phyloP scores from a whole-genome alignment of 2,329 filamentous ascomycete genomes.

The Fusarium burgessii region DNA sequence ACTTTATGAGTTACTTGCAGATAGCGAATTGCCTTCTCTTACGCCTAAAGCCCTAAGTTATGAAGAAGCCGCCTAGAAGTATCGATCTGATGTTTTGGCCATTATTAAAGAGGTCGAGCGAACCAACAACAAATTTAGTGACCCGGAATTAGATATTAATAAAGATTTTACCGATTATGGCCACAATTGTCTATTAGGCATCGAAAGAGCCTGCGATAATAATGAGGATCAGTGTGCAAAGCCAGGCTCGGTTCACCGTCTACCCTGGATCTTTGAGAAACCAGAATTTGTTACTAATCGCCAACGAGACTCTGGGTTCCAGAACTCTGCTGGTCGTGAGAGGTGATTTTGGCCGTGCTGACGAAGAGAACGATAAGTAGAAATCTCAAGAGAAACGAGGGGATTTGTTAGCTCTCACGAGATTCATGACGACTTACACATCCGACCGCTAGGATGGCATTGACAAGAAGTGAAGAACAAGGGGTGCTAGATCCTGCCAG shows the following conservation, averaged over 20 bases:
- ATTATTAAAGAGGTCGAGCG: slow-evolving; percentile 74
- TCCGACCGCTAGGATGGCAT: no score
- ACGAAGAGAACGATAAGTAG: no score
- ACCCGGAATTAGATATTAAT: slow-evolving; percentile 68
- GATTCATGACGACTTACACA: no score
- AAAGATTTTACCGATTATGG: not conserved
- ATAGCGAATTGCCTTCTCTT: not conserved
- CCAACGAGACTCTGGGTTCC: no score
- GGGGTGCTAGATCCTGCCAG: no score
- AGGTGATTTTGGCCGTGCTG: no score
- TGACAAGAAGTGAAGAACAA: no score
- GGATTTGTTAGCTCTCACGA: no score
- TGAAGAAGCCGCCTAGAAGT: slow-evolving; percentile 72
- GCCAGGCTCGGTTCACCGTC: slow-evolving; percentile 57
- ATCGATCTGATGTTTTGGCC: slow-evolving; percentile 69
- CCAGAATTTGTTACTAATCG: slow-evolving; percentile 74
- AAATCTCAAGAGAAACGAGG: no score
- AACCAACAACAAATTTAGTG: slow-evolving; percentile 82
- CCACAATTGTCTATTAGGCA: not conserved
- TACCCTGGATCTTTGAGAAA: slow-evolving; percentile 76
- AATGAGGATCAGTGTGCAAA: slow-evolving; percentile 52
- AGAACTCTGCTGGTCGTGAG: no score
- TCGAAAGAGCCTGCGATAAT: not conserved
- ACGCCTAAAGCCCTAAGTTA: slow-evolving; percentile 52
- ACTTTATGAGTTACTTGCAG: not conserved